Conservation (phyloP, 83 land plant genomes). For the Picea engelmannii region DNA sequence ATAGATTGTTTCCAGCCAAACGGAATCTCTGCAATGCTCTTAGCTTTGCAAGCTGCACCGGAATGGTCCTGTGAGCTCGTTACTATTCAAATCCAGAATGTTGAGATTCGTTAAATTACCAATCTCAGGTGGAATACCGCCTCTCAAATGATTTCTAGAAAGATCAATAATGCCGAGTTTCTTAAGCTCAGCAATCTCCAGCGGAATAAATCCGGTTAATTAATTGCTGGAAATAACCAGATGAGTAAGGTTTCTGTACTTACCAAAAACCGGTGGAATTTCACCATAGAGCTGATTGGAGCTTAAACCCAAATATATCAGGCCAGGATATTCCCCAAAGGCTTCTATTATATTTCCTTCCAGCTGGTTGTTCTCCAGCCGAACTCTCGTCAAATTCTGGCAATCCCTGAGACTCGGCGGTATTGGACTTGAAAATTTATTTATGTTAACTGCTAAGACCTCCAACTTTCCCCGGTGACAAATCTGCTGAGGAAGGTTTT, state of each 20-base stretch:
- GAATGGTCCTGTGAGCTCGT: not conserved
- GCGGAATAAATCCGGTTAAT: constrained; percentile 20
- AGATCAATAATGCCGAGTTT: constrained; percentile 5
- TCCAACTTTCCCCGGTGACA: constrained; percentile 35
- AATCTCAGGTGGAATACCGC: constrained; percentile 6
- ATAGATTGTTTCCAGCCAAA: not conserved
- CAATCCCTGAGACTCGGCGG: constrained; percentile 47
- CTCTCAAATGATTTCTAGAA: constrained; percentile 1
- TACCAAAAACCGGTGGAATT: constrained; percentile 15
- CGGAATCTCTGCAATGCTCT: not conserved
- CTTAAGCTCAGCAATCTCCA: not conserved
- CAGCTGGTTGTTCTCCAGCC: constrained; percentile 51
- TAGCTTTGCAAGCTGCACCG: not conserved
- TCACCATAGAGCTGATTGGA: constrained; percentile 48
- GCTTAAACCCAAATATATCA: constrained; percentile 32
- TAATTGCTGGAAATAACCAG: constrained; percentile 9
- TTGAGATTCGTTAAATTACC: not conserved
- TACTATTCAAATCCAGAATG: constrained; percentile 3
- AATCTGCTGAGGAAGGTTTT: constrained; percentile 44
- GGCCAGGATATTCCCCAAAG: constrained; percentile 43
- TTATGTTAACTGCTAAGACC: constrained; percentile 30
- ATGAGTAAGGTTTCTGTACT: not conserved
- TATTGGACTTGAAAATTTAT: constrained; percentile 38
- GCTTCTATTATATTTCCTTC: constrained; percentile 41
- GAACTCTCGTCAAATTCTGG: constrained; percentile 29